These are phyloP conservation scores for Pseudonitzschia multiseries DNA, from an alignment of 108 stramenopile species.

Conservation along the genomic window DNA sequence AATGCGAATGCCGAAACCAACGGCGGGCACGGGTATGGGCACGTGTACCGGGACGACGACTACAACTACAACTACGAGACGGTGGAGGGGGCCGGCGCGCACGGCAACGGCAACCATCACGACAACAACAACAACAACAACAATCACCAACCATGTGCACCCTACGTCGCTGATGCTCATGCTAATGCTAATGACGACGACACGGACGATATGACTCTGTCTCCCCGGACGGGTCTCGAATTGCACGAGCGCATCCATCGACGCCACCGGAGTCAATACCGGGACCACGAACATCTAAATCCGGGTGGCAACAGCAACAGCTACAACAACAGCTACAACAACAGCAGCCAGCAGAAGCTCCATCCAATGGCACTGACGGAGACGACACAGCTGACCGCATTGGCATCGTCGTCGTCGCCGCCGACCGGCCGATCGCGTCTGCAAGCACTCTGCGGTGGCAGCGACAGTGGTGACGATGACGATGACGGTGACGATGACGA, in stretches of 20 bases:
- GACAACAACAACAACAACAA: neutral
- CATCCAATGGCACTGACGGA: neutral
- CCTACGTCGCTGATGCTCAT: no score
- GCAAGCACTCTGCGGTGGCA: no score
- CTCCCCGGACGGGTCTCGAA: constrained; percentile 26
- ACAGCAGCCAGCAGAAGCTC: neutral
- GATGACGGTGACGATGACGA: no score
- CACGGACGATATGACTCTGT: neutral
- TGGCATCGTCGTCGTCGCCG: neutral
- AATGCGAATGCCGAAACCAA: no score
- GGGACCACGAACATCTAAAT: no score
- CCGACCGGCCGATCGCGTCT: no score
- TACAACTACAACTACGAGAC: neutral
- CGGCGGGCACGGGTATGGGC: neutral
- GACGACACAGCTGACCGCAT: neutral
- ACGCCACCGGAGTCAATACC: neutral
- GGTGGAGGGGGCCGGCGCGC: constrained; percentile 5
- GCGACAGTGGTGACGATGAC: no score
- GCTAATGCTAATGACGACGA: constrained; percentile 5
- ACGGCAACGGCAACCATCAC: neutral
- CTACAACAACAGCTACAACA: neutral
- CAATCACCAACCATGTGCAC: no score
- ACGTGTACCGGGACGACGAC: no score
- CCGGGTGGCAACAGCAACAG: constrained; percentile 13
- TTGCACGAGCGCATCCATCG: constrained; percentile 20